Conservation (phyloP, 2,329 filamentous ascomycete species). For the Fusarium luffae region DNA sequence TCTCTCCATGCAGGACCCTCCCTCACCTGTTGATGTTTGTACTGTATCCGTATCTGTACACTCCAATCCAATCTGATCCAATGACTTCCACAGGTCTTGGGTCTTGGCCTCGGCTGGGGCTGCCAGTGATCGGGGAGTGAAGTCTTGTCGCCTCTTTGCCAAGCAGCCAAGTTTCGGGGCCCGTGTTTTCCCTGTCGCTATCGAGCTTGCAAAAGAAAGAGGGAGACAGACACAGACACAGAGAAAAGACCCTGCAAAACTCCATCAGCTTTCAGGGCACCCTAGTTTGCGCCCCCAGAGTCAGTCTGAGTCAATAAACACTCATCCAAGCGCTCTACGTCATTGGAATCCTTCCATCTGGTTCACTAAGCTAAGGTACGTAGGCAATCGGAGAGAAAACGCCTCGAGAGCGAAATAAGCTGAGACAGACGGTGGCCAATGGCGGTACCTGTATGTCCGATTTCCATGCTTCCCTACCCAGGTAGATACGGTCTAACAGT, state of each 20-base stretch:
- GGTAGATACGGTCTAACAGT: not conserved
- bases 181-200: constrained; percentile 31
- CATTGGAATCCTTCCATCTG: constrained; percentile 33
- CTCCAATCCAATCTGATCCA: constrained; percentile 17
- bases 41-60: not conserved
- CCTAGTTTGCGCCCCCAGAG: constrained; percentile 40
- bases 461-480: not conserved
- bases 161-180: constrained; percentile 32
- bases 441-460: constrained; percentile 12
- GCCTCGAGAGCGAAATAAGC: constrained; percentile 24
- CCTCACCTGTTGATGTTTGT: not conserved
- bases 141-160: constrained; percentile 31
- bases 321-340: constrained; percentile 36
- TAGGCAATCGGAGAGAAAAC: constrained; percentile 7
- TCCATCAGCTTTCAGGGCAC: constrained; percentile 35
- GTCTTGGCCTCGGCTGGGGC: constrained; percentile 29
- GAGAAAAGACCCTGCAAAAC: constrained; percentile 11
- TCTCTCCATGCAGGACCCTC: constrained; percentile 29
- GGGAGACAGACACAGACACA: no score
- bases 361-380: not conserved
- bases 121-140: constrained; percentile 34
- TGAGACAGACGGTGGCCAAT: constrained; percentile 41
- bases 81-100: not conserved
- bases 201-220: constrained; percentile 1
- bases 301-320: constrained; percentile 22